Base-by-base conservation (phyloP, 2,329 filamentous ascomycete genomes). In the Alternaria burnsii region DNA sequence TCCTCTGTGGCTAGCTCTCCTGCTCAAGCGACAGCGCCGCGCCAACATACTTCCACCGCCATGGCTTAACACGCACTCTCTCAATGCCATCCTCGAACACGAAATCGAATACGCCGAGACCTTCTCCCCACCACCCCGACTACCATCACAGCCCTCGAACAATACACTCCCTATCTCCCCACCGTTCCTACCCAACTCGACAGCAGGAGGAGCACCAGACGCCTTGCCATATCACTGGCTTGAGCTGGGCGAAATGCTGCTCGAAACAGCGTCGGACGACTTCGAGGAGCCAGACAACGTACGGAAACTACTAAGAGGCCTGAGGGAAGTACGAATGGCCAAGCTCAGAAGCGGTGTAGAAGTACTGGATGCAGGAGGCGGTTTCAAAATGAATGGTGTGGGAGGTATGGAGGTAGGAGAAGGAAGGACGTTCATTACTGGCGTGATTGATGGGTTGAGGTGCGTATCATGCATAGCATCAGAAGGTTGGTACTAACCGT, bases 201-300 rank as follows among this genome's bases (percentile, higher is more conserved):
- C 90, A 0, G 87, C 89, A 20, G 83, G 87, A 47, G 87, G 90
- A 1, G 88, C 89, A 9, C 81, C 88, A 0, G 88, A 88, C 41
- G 87, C 89, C 14, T 82, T 99, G 32, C 95, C 95, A 0, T 98
- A 97, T 76, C 94, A 98, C 81, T 99, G 94, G 94, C 86, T 97
- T 42, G 95, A 98, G 80, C 82, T 98, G 9, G 90, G 91, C 18
- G 93, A 97, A 79, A 88, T 96, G 76, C 83, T 99, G 46, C 86
- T 99, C 2, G 91, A 94, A 47, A 90, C 92, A 56, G 94, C 94
- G 4, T 85, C 87, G 26, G 94, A 97, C 77, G 94, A 97, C 76
- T 86, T 98, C 51, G 85, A 87, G 36, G 83, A 90, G 26, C 85
- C 91, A 2, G 89, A 93, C 67, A 87, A 89, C 67, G 89, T 96